phyloP scores from a whole-genome alignment of 163 green algal genomes.

The Chloroidium sp. region DNA sequence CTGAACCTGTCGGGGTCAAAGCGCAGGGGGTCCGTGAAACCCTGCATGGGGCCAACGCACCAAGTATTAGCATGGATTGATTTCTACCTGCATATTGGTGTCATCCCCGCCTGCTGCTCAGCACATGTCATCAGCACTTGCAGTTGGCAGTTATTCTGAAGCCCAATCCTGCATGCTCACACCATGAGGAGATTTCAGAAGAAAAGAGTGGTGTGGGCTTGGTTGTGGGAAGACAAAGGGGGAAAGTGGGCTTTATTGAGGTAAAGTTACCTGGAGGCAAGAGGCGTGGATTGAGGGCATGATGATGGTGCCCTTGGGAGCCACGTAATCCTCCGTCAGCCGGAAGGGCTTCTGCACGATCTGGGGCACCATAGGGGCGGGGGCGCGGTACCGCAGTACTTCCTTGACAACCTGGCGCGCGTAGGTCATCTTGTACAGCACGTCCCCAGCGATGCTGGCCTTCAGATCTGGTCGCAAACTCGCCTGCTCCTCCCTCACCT shows the following conservation, averaged over 20 bases:
- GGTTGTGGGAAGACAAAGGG: too few species aligned
- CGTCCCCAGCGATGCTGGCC: conserved; percentile 53
- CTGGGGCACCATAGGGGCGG: conserved; percentile 80
- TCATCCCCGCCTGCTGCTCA: too few species aligned
- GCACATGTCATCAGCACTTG: too few species aligned
- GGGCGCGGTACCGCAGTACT: conserved; percentile 71
- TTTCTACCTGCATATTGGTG: too few species aligned
- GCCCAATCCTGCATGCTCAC: too few species aligned
- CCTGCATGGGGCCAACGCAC: conserved; percentile 28
- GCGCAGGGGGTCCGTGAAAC: conserved; percentile 56
- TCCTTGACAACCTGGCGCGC: conserved; percentile 81
- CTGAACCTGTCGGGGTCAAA: conserved; percentile 85
- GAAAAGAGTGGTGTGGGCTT: too few species aligned
- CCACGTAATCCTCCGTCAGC: conserved; percentile 61
- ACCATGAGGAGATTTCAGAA: too few species aligned
- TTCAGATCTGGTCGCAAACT: conserved; percentile 33
- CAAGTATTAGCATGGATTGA: too few species aligned
- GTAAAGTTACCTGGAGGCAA: conserved; percentile 39
- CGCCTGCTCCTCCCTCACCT: conserved; percentile 64
- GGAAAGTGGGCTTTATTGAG: too few species aligned
- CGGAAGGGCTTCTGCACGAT: conserved; percentile 49
- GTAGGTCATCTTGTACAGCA: conserved; percentile 69
- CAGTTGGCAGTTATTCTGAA: too few species aligned
- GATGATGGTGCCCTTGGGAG: conserved; percentile 72
- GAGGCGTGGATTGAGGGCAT: conserved; percentile 64